Base-by-base conservation (phyloP, 768 basidiomycete genomes). In the Naematelia encephala region DNA sequence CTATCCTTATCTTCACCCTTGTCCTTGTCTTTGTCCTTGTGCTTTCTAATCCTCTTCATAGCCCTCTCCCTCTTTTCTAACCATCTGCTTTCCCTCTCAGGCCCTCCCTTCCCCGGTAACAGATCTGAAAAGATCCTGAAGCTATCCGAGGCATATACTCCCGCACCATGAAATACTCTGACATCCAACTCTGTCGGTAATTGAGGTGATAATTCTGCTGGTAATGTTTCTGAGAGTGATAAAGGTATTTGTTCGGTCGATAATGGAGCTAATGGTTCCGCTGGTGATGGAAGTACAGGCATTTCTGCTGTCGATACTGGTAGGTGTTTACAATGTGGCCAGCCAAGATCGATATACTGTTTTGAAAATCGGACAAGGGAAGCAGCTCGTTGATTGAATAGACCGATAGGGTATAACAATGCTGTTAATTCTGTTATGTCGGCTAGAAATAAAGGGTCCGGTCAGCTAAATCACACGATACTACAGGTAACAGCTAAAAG, bases 131-230 rank as follows among this genome's bases (percentile, higher is more conserved):
- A 89, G 19, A 89, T 87, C 42, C 86, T 81, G 66, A 87, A 87
- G 3, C 86, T 88, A 70, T 89, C 88, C 1, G 87, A 80, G 0
- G 88, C 88, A 60, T 89, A 90, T 2, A 79, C 78, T 0, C 88
- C 87, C 0, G 84, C 80, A 0, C 87, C 87, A 0, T 86, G 84
- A 25, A 85, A 80, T 64, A 85, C 45, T 28, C 60, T 68, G 82
- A 42, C 84, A 83, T 54, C 85, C 77, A 11, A 82, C 78, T 10
- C 21, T 11, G 22, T 52, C 5, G 63, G 63, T 27, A 51, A 19
- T 27, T 48, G 27, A 25, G 29, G 14, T 14, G 50, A 48, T n/a
- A 2, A 43, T 34, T 56, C 25, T 4, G 53, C 27, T 2, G 51
- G 23, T 46, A 25, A 21, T 8, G 51, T 27, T 19, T 14, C 34